Conservation (phyloP, 2,329 filamentous ascomycete genomes). For the Colletotrichum trifolii region DNA sequence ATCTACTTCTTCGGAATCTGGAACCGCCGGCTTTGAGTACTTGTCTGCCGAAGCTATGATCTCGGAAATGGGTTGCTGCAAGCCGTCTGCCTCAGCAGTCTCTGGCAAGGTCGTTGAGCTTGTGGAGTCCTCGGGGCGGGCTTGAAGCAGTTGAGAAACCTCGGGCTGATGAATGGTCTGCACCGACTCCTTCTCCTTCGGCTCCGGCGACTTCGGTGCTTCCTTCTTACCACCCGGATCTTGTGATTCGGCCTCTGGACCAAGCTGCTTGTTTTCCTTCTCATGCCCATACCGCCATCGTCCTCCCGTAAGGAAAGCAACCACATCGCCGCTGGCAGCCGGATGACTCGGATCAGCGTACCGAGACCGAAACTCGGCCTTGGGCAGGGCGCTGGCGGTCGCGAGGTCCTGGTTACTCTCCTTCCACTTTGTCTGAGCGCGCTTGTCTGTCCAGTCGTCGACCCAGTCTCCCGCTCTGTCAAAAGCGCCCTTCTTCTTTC, state of each 20-base stretch:
- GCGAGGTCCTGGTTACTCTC: conserved; percentile 34
- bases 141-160: no score
- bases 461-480: conserved; percentile 39
- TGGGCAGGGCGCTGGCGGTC: conserved; percentile 39
- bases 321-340: conserved; percentile 40
- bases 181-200: no score
- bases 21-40: conserved; percentile 10
- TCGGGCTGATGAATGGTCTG: no score
- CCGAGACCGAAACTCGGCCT: conserved; percentile 41
- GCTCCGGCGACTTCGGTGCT: background rate
- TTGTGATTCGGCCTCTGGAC: background rate
- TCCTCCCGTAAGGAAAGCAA: conserved; percentile 42
- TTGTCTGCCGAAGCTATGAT: background rate
- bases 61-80: no score
- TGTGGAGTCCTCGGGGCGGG: no score
- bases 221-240: background rate
- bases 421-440: conserved; percentile 39
- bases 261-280: background rate
- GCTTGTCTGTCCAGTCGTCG: conserved; percentile 38
- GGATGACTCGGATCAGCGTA: conserved; percentile 44
- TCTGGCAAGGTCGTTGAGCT: no score
- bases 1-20: background rate
- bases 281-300: conserved; percentile 4
- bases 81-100: no score
- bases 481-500: conserved; percentile 37